Percentiles rank a stretch among this genome's conserved stretches.
Conservation (phyloP, 78 protist genomes). For the Cyanophora paradoxa region DNA sequence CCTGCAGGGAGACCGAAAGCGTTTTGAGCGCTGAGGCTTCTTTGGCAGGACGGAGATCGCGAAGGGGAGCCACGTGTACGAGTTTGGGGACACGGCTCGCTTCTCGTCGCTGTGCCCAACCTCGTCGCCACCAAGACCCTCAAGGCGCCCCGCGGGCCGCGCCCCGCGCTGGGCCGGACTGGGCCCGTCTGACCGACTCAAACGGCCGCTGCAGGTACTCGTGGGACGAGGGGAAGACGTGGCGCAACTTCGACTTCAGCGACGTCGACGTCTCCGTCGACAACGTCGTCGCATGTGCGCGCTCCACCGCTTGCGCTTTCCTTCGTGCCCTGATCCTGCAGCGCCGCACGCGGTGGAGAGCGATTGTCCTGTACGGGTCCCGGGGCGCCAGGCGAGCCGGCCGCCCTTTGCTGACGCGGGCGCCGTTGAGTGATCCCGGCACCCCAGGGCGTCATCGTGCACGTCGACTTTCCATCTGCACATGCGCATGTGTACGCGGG, state of each 20-base stretch:
- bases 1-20: too few relatives aligned
- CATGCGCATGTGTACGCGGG: not conserved
- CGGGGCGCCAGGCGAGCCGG: too few relatives aligned
- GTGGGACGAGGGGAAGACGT: slow-evolving; percentile 13
- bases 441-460: slow-evolving; percentile 12
- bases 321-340: too few relatives aligned
- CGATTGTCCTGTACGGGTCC: slow-evolving; percentile 9
- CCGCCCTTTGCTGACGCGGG: too few relatives aligned
- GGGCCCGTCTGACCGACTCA: too few relatives aligned
- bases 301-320: too few relatives aligned
- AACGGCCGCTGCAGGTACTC: too few relatives aligned
- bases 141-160: too few relatives aligned
- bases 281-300: slow-evolving; percentile 8
- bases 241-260: slow-evolving; percentile 1
- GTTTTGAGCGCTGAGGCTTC: too few relatives aligned
- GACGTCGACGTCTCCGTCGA: not conserved
- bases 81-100: slow-evolving; percentile 22
- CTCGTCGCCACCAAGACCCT: too few relatives aligned
- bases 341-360: not conserved
- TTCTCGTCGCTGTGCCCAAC: slow-evolving; percentile 2
- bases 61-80: slow-evolving; percentile 16
- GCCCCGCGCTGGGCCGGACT: too few relatives aligned
- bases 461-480: slow-evolving; percentile 12
- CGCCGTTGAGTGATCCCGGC: too few relatives aligned
- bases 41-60: not conserved